Conservation (phyloP, 2,329 filamentous ascomycete species). For the Cladosporium halotolerans region DNA sequence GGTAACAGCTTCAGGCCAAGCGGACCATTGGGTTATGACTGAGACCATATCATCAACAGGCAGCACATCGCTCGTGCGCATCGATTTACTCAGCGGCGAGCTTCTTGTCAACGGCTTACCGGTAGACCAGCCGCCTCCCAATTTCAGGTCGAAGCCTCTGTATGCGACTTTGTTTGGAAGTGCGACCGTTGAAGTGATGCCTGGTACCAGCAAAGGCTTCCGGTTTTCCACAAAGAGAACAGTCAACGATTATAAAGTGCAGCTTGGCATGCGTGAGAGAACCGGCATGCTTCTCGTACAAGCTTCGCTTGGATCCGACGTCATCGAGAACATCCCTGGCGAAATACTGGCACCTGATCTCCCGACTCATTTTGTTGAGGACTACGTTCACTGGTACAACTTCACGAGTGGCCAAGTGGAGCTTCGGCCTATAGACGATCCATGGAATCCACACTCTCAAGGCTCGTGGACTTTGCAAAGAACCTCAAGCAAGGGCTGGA, state of each 20-base stretch:
- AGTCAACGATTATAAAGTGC: slow-evolving; percentile 41
- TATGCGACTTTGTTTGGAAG: slow-evolving; percentile 50
- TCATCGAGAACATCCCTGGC: slow-evolving; percentile 32
- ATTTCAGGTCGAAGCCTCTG: slow-evolving; percentile 40
- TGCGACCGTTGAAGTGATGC: slow-evolving; percentile 45
- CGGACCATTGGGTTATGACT: slow-evolving; percentile 23
- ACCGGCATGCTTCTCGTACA: slow-evolving; percentile 27
- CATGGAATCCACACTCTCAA: slow-evolving; percentile 16
- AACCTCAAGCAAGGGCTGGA: slow-evolving; percentile 38
- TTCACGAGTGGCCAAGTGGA: slow-evolving; percentile 43
- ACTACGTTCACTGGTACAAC: slow-evolving; percentile 58
- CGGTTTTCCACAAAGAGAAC: slow-evolving; percentile 40
- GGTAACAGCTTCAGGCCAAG: neutral
- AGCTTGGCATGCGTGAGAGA: slow-evolving; percentile 44
- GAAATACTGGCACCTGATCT: slow-evolving; percentile 39
- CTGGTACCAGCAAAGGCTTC: slow-evolving; percentile 51
- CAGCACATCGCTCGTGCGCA: slow-evolving; percentile 35
- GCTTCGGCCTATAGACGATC: slow-evolving; percentile 35
- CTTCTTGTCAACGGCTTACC: slow-evolving; percentile 45
- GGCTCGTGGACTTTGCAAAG: slow-evolving; percentile 29
- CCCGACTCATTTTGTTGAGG: slow-evolving; percentile 44
- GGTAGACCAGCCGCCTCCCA: slow-evolving; percentile 48
- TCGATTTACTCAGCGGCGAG: slow-evolving; percentile 43
- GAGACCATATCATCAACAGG: slow-evolving; percentile 21
- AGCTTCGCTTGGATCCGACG: slow-evolving; percentile 9